Evolutionary conservation across 108 stramenopile genomes (phyloP), one percentile per base, ranked within the genome.

Genomic region (Bacterosira constricta): DNA sequence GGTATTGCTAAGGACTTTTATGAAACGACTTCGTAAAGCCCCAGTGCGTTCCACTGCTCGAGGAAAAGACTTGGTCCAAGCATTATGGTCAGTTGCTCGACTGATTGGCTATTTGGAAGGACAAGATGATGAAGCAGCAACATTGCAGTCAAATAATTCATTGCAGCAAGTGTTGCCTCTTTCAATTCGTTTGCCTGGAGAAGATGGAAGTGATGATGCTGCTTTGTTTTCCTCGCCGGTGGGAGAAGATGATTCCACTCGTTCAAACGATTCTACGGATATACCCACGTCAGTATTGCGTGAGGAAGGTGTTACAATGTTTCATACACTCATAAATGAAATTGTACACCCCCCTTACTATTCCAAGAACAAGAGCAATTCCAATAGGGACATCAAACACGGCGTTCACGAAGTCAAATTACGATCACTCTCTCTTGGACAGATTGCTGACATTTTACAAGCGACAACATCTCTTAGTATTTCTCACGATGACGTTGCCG

Each of bases 321-420:
- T 63, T 64, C 70, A 77, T 23, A 77, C 75, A 4, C 70, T 77
- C 7, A 36, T 46, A 6, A 77, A 77, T 32, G 75, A 77, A 54
- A 36, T 77, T 18, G 5, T 71, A 18, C 34, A 25, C 15, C 70
- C 62, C 44, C 63, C 52, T 17, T 7, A 35, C 1, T 35, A 46
- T 49, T 29, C 31, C 63, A 45, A 12, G 17, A n/a, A 20, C 45
- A 35, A 9, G 1, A 29, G n/a, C 27, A 29, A 18, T 15, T 20
- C 18, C 3, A 57, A 6, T 44, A 0, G 4, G 18, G 29, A 31
- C 18, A 11, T 26, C 4, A 38, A 20, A 1, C 20, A 36, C 17
- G 25, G 37, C 25, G 25, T 26, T 54, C 13, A 26, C 8, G 26
- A 65, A 62, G 30, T 51, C 18, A 77, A 71, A 21, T 29, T 77